Percentiles rank a stretch among this genome's conserved stretches.
Conservation (phyloP, 257 asterid genomes). For the Scutellaria baicalensis region DNA sequence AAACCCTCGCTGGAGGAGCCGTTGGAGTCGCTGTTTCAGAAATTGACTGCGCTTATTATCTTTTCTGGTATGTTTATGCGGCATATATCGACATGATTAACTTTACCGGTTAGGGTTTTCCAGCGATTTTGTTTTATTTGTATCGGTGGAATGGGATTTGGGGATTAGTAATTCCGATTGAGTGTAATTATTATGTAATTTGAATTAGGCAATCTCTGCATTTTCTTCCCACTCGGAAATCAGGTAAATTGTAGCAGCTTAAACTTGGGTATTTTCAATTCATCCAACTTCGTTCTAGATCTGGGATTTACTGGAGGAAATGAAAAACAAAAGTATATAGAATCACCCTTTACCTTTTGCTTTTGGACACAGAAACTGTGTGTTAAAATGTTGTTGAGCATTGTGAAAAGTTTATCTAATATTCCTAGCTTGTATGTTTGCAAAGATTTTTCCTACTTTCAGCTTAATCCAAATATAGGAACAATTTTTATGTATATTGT, state of each 20-base stretch:
- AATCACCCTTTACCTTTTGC: neutral
- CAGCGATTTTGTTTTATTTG: neutral
- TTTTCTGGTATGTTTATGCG: slow-evolving; percentile 20
- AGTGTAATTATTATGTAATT: neutral
- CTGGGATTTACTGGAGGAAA: neutral
- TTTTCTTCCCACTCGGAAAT: neutral
- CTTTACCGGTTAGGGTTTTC: neutral
- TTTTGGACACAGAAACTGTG: neutral
- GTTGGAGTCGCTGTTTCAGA: slow-evolving; percentile 13
- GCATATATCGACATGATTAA: neutral
- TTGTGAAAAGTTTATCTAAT: neutral
- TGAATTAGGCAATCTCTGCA: neutral
- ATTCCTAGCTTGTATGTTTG: neutral
- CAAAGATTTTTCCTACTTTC: neutral
- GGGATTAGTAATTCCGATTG: neutral
- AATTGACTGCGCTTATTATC: slow-evolving; percentile 8
- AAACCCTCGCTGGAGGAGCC: slow-evolving; percentile 19
- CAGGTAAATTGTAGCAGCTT: neutral
- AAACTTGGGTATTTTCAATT: neutral
- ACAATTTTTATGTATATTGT: neutral
- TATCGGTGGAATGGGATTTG: neutral
- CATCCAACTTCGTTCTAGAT: neutral
- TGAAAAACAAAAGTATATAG: neutral
- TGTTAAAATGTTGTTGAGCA: neutral
- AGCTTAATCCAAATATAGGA: neutral